Base-by-base conservation (phyloP, 1,284 basidiomycete genomes). In the Prillingera fragicola region DNA sequence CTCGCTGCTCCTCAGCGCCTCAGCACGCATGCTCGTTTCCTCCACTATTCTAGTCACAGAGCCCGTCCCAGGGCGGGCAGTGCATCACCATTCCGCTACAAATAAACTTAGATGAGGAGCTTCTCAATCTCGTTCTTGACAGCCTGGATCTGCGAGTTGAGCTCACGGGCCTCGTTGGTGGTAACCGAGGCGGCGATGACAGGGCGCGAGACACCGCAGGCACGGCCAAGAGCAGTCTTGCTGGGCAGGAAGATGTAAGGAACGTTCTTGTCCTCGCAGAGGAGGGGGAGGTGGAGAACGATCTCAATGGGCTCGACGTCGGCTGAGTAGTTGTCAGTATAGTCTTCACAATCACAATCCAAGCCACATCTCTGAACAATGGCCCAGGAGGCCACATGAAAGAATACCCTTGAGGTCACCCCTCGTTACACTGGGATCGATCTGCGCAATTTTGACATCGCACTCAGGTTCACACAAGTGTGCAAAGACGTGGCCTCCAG, bases 191-290 rank as follows among this genome's bases (percentile, higher is more conserved):
- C 88, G 52, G 94, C 83, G 54, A 99, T 97, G 58, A 98, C 95
- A 28, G 94, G 87, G 52, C 95, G 78, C 32, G 88, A 85, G 39
- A 99, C 94, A 54, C 92, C 90, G 73, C 94, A 98, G 31, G 94
- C 94, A 45, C 94, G 82, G 37, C 94, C 95, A 27, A 98, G 78
- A 15, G 94, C 29, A 31, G 29, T 31, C 29, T 31, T 31, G 29
- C n/a, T 15, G 29, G 88, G 88, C 33, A 98, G 79, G 73, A 96
- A 98, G 63, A 97, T 79, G 74, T 97, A 97, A 12, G 87, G 87
- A 36, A 96, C 91, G 75, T 95, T 95, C 89, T 99, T 99, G 78
- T 99, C 95, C 74, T 99, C 95, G 70, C 95, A 99, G 33, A 99
- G 78, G 43, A 99, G 78, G 33, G 95, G 95, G 22, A 98, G 82